A percentile compares a stretch with the other conserved stretches of the same genome.
phyloP scores from a whole-genome alignment of 2,329 filamentous ascomycete species.

The Ophiosphaerella narmari region DNA sequence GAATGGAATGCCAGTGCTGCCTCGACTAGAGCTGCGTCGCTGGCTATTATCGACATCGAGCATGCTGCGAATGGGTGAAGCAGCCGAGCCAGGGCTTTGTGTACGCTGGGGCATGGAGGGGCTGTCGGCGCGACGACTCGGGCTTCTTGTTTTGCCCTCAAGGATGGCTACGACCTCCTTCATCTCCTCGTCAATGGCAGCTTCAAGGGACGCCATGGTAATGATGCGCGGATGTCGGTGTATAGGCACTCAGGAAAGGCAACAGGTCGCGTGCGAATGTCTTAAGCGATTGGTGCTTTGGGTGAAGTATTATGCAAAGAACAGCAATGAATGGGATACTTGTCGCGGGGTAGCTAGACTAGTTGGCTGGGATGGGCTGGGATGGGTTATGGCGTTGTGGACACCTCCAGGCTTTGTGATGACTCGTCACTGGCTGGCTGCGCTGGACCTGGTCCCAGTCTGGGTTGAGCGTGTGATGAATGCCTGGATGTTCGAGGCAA shows the following conservation, averaged over 20 bases:
- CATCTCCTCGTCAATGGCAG: slow-evolving; percentile 76
- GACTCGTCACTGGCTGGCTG: slow-evolving; percentile 6
- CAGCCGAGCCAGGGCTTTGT: slow-evolving; percentile 56
- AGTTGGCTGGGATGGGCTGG: slow-evolving; percentile 14
- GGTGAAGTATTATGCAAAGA: background rate
- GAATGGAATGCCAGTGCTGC: slow-evolving; percentile 35
- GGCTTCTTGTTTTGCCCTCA: slow-evolving; percentile 52
- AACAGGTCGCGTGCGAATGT: slow-evolving; percentile 9
- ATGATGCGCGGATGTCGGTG: slow-evolving; percentile 6
- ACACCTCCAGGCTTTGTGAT: slow-evolving; percentile 10
- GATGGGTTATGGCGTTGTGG: slow-evolving; percentile 11
- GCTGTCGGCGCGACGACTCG: slow-evolving; percentile 33
- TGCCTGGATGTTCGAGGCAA: slow-evolving; percentile 14
- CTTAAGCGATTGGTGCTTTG: slow-evolving; percentile 2
- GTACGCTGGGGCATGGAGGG: slow-evolving; percentile 51
- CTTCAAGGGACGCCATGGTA: slow-evolving; percentile 71
- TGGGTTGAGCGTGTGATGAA: slow-evolving; percentile 26
- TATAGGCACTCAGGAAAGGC: background rate
- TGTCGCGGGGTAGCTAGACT: slow-evolving; percentile 22
- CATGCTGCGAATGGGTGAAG: slow-evolving; percentile 62
- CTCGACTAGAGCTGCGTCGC: slow-evolving; percentile 39
- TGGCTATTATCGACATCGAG: slow-evolving; percentile 42
- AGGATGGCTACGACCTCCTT: slow-evolving; percentile 72
- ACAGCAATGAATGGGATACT: slow-evolving; percentile 1
- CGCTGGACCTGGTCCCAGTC: slow-evolving; percentile 13